Conservation (phyloP, 179 eudicot species). For the Vitellaria paradoxa region DNA sequence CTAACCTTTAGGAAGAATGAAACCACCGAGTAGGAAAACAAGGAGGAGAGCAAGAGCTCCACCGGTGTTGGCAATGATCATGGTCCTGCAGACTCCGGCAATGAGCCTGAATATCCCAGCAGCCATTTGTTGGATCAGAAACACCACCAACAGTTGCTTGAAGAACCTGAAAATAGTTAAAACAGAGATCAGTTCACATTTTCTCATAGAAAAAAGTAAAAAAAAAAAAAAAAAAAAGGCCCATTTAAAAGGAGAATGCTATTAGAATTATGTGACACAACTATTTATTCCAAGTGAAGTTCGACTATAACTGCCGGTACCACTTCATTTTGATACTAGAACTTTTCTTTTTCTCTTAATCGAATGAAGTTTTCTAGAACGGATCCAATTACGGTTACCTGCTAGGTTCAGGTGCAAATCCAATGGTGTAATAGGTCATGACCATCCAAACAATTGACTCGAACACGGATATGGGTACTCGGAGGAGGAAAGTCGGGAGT, state of each 20-base stretch:
- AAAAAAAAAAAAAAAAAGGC: not conserved
- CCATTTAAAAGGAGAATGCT: no score
- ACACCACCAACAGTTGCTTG: constrained; percentile 72
- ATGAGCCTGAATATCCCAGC: constrained; percentile 83
- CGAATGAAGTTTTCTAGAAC: no score
- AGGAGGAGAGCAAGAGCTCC: constrained; percentile 71
- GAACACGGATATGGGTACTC: constrained; percentile 73
- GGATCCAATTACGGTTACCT: constrained; percentile 32
- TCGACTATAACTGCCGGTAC: no score
- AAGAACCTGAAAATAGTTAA: constrained; percentile 55
- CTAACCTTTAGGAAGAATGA: constrained; percentile 88
- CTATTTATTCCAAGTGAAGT: no score
- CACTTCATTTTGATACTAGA: no score
- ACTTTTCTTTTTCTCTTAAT: no score
- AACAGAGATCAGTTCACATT: constrained; percentile 10
- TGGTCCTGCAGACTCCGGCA: constrained; percentile 77
- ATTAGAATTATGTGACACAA: no score
- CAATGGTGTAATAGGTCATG: constrained; percentile 81
- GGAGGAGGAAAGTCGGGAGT: constrained; percentile 73
- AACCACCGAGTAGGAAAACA: constrained; percentile 89
- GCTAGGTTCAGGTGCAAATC: constrained; percentile 90
- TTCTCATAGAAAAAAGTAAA: no score
- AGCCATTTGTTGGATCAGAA: constrained; percentile 92
- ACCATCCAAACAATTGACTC: constrained; percentile 72
- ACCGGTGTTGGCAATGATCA: constrained; percentile 88